phyloP scores from a whole-genome alignment of 139 green algal species.

The Deuterostichococcus epilithicus region DNA sequence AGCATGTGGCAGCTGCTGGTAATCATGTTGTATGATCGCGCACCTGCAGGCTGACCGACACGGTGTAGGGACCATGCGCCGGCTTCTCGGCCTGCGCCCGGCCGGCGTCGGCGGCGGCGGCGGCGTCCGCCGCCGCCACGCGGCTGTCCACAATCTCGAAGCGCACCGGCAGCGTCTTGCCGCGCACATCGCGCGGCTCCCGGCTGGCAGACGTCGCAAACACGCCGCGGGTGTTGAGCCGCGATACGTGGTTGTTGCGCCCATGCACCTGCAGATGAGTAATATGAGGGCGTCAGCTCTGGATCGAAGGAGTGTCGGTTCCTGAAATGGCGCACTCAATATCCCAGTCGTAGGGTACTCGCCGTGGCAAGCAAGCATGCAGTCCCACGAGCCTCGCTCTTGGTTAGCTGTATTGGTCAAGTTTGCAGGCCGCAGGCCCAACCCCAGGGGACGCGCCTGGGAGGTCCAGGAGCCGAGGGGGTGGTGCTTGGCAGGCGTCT shows the following conservation, averaged over 20 bases:
- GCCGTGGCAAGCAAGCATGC: no score
- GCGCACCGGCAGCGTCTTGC: conserved; percentile 61
- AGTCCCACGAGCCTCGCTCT: neutral
- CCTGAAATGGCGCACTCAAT: no score
- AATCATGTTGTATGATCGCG: neutral
- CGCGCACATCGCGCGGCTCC: conserved; percentile 67
- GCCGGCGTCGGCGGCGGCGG: neutral
- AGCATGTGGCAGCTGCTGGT: neutral
- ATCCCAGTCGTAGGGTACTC: no score
- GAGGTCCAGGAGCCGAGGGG: conserved; percentile 69
- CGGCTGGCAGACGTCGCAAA: conserved; percentile 49
- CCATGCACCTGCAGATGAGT: conserved; percentile 54
- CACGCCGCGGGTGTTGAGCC: conserved; percentile 67
- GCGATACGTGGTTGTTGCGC: conserved; percentile 57
- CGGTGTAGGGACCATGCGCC: conserved; percentile 64
- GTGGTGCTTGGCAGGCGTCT: conserved; percentile 68
- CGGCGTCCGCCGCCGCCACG: neutral
- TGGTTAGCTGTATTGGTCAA: conserved; percentile 4
- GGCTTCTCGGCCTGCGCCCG: neutral
- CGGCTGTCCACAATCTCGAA: conserved; percentile 56
- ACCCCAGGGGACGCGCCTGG: neutral
- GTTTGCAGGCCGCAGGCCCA: neutral
- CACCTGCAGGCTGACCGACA: conserved; percentile 65
- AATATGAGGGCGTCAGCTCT: neutral
- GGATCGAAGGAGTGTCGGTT: no score